A percentile compares a stretch with the other conserved stretches of the same genome.
phyloP scores from a whole-genome alignment of 176 grass and related monocot species.

The Canna indica region DNA sequence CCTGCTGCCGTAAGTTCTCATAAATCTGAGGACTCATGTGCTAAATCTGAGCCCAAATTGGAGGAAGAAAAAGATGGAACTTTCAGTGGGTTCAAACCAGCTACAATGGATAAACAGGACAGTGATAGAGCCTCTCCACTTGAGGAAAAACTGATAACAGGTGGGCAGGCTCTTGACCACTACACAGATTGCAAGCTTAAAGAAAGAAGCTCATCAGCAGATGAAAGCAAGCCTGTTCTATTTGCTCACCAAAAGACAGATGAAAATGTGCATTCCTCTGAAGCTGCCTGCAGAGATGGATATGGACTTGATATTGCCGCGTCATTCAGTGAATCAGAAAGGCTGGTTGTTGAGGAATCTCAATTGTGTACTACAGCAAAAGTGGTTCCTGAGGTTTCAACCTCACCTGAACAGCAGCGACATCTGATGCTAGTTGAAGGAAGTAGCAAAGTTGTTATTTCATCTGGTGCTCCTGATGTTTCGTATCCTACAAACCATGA shows the following conservation, averaged over 20 bases:
- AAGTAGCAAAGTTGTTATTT: constrained; percentile 7
- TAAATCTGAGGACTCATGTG: constrained; percentile 20
- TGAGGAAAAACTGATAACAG: neutral
- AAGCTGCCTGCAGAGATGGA: constrained; percentile 4
- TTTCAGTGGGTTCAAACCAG: constrained; percentile 6
- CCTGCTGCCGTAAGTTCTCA: neutral
- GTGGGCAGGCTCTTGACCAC: neutral
- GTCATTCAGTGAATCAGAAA: constrained; percentile 19
- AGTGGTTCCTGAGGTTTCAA: constrained; percentile 15
- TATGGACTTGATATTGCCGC: neutral
- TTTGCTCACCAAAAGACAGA: constrained; percentile 1
- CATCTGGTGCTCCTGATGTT: constrained; percentile 22
- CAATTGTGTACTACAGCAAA: constrained; percentile 19
- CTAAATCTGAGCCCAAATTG: constrained; percentile 22
- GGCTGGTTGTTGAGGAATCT: constrained; percentile 22
- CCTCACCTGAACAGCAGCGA: constrained; percentile 21
- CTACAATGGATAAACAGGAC: constrained; percentile 23
- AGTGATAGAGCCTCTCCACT: constrained; percentile 2
- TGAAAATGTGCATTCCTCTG: constrained; percentile 1
- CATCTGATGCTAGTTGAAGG: constrained; percentile 1
- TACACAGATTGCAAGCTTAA: constrained; percentile 2
- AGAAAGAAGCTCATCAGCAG: constrained; percentile 1
- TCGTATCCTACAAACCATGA: constrained; percentile 1
- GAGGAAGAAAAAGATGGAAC: constrained; percentile 21
- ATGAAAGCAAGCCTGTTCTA: constrained; percentile 11